Conservation (phyloP, 2,329 filamentous ascomycete species). For the Penicillium sp. region DNA sequence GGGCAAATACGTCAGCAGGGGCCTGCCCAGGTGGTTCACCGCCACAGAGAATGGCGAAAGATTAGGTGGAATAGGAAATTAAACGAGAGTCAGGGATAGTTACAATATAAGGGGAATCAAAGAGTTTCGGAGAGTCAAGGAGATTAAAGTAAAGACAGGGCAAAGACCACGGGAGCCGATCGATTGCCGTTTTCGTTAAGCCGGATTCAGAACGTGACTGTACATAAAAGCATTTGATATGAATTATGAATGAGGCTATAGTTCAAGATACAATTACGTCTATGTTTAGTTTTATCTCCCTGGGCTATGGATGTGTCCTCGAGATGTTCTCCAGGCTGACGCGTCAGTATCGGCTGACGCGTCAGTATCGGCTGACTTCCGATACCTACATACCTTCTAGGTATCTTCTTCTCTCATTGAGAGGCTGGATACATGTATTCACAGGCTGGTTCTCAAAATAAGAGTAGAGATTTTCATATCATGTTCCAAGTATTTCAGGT, state of each 20-base stretch:
- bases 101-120: background rate
- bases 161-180: background rate
- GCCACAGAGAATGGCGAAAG: background rate
- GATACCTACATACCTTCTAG: background rate
- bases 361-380: background rate
- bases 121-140: background rate
- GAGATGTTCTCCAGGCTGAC: background rate
- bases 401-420: background rate
- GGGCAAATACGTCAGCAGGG: constrained; percentile 5
- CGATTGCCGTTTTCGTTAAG: constrained; percentile 4
- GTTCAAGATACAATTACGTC: background rate
- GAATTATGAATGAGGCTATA: background rate
- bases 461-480: background rate
- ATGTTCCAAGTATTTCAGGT: background rate
- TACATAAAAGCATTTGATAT: background rate
- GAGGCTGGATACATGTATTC: background rate
- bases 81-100: background rate
- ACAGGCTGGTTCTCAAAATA: background rate
- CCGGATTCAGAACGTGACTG: background rate
- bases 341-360: background rate
- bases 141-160: background rate
- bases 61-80: background rate
- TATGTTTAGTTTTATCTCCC: too few species aligned
- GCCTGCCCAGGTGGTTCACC: background rate
- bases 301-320: background rate